Conservation (phyloP, 768 basidiomycete genomes). For the Xerocomus spinulosus region DNA sequence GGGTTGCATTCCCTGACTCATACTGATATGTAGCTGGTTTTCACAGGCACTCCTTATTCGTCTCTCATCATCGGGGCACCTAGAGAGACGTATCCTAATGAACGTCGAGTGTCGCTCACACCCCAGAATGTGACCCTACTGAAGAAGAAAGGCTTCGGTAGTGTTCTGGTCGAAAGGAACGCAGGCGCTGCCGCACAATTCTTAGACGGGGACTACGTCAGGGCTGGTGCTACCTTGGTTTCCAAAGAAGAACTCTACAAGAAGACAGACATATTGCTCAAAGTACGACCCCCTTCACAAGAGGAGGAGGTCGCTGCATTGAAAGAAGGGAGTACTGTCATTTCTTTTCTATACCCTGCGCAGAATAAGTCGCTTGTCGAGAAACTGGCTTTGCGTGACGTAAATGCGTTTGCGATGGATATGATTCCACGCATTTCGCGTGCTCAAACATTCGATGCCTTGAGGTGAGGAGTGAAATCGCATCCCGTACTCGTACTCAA, state of each 20-base stretch:
- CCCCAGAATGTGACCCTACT: conserved; percentile 72
- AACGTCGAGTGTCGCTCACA: conserved; percentile 76
- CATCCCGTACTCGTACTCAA: conserved; percentile 1
- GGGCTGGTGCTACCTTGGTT: conserved; percentile 77
- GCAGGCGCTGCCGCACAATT: conserved; percentile 76
- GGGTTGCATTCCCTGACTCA: neutral
- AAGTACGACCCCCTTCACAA: conserved; percentile 73
- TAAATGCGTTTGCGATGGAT: conserved; percentile 85
- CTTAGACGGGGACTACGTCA: conserved; percentile 71
- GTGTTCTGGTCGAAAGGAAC: conserved; percentile 66
- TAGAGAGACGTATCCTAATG: conserved; percentile 69
- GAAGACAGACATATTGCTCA: conserved; percentile 73
- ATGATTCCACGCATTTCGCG: conserved; percentile 88
- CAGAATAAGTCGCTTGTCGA: conserved; percentile 78
- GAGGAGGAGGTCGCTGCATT: conserved; percentile 57
- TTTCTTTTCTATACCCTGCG: conserved; percentile 79
- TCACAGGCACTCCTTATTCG: conserved; percentile 60
- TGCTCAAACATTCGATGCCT: conserved; percentile 84
- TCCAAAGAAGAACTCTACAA: conserved; percentile 65
- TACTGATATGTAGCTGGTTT: neutral
- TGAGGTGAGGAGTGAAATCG: conserved; percentile 49
- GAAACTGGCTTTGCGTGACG: conserved; percentile 56
- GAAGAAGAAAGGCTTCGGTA: conserved; percentile 76
- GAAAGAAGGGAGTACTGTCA: conserved; percentile 72
- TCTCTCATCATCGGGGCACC: conserved; percentile 74